These are phyloP conservation scores for Chlamydomonas incerta DNA, from an alignment of 139 green algal genomes.

Conservation along the genomic window DNA sequence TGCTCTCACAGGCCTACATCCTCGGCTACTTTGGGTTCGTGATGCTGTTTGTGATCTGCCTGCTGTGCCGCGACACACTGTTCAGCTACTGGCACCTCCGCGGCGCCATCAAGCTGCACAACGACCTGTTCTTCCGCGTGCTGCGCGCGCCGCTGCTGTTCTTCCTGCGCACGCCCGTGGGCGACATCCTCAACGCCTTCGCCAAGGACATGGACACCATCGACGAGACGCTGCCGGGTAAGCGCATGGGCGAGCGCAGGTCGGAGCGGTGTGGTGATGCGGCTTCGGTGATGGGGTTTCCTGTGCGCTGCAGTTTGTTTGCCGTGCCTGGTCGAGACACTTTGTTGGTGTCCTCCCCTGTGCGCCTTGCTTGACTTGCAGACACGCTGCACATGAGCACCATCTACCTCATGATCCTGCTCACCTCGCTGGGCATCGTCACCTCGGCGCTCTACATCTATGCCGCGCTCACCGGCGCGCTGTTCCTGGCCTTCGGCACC, in stretches of 20 bases:
- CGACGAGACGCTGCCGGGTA: conserved; percentile 61
- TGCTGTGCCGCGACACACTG: conserved; percentile 59
- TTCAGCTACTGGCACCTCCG: conserved; percentile 62
- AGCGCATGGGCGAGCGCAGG: too few species aligned
- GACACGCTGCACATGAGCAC: conserved; percentile 65
- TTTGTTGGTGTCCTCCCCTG: too few species aligned
- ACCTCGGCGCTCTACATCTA: conserved; percentile 62
- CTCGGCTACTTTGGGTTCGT: conserved; percentile 66
- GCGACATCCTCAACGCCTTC: conserved; percentile 67
- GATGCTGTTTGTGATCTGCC: conserved; percentile 60
- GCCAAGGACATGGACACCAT: conserved; percentile 66
- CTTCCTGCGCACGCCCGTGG: conserved; percentile 69
- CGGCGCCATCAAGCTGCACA: conserved; percentile 59
- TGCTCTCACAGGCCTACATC: conserved; percentile 56
- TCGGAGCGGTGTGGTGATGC: too few species aligned
- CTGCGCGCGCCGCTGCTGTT: conserved; percentile 66
- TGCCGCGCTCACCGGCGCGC: conserved; percentile 49
- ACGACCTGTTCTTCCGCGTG: conserved; percentile 63
- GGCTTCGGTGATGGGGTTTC: too few species aligned
- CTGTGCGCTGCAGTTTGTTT: too few species aligned
- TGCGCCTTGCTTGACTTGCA: too few species aligned
- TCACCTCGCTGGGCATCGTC: conserved; percentile 66
- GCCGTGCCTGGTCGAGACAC: too few species aligned
- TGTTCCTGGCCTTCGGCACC: conserved; percentile 54
- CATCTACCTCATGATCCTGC: conserved; percentile 69